Evolutionary conservation across 179 eudicot genomes (phyloP).

Genomic region (Silene vulgaris): DNA sequence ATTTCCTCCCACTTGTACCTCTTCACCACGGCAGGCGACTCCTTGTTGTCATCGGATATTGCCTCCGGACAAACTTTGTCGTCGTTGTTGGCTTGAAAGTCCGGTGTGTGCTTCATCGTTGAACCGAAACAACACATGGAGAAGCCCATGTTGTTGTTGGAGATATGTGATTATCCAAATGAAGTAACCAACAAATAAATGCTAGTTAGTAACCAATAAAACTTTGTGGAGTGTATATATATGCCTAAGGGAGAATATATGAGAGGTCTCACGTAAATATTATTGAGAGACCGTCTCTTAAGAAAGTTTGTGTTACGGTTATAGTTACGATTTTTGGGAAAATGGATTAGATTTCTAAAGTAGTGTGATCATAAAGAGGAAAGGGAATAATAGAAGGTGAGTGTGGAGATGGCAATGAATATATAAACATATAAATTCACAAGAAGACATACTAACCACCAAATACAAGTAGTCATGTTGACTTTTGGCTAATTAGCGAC

Average conservation of each 20-base stretch:
- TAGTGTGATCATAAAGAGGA: background rate
- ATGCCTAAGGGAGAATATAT: too few relatives aligned
- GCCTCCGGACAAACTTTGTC: conserved; percentile 24
- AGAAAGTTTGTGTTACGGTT: too few relatives aligned
- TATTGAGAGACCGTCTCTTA: too few relatives aligned
- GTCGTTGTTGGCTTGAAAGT: background rate
- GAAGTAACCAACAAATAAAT: too few relatives aligned
- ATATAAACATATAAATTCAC: conserved; percentile 23
- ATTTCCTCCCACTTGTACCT: conserved; percentile 41
- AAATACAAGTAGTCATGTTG: conserved; percentile 28
- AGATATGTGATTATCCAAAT: too few relatives aligned
- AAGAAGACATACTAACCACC: conserved; percentile 30
- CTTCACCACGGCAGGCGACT: conserved; percentile 24
- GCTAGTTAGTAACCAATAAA: too few relatives aligned
- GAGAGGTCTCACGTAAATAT: too few relatives aligned
- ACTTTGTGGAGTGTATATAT: too few relatives aligned
- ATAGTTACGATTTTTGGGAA: conserved; percentile 17
- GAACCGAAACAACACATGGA: conserved; percentile 28
- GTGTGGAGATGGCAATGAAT: conserved; percentile 20
- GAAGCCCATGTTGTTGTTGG: conserved; percentile 26
- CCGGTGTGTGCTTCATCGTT: background rate
- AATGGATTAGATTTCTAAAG: conserved; percentile 16
- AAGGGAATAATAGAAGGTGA: conserved; percentile 28
- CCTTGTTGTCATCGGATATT: conserved; percentile 6
- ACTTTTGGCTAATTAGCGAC: conserved; percentile 11